phyloP scores from a whole-genome alignment of 768 basidiomycete genomes.

The Polyporus arcularius region DNA sequence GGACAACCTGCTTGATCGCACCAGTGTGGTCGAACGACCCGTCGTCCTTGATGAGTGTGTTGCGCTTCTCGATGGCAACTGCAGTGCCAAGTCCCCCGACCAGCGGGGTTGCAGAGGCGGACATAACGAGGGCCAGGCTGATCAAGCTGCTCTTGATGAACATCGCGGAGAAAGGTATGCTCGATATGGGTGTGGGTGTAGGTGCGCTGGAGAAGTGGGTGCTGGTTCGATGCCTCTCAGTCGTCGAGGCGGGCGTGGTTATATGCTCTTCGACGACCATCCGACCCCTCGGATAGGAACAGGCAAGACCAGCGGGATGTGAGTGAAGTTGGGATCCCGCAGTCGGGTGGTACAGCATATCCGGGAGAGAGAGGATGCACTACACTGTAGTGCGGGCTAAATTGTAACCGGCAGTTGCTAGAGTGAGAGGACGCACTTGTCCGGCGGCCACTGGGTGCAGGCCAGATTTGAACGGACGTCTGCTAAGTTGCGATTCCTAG shows the following conservation, averaged over 20 bases:
- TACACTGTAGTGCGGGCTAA: too few species aligned
- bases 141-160: slow-evolving; percentile 32
- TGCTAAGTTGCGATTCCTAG: too few species aligned
- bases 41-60: slow-evolving; percentile 27
- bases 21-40: slow-evolving; percentile 32
- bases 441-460: too few species aligned
- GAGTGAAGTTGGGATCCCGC: not conserved
- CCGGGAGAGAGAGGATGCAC: too few species aligned
- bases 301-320: not conserved
- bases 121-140: slow-evolving; percentile 29
- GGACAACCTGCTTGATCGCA: slow-evolving; percentile 27
- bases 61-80: slow-evolving; percentile 29
- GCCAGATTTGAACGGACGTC: too few species aligned
- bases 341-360: not conserved
- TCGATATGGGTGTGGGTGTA: not conserved
- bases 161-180: slow-evolving; percentile 14
- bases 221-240: not conserved
- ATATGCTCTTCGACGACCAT: not conserved
- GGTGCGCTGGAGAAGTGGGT: not conserved
- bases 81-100: slow-evolving; percentile 19
- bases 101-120: slow-evolving; percentile 28
- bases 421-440: too few species aligned
- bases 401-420: too few species aligned
- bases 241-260: not conserved
- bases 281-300: not conserved